phyloP scores from a whole-genome alignment of 2,329 filamentous ascomycete genomes.

The Fusarium mexicanum region DNA sequence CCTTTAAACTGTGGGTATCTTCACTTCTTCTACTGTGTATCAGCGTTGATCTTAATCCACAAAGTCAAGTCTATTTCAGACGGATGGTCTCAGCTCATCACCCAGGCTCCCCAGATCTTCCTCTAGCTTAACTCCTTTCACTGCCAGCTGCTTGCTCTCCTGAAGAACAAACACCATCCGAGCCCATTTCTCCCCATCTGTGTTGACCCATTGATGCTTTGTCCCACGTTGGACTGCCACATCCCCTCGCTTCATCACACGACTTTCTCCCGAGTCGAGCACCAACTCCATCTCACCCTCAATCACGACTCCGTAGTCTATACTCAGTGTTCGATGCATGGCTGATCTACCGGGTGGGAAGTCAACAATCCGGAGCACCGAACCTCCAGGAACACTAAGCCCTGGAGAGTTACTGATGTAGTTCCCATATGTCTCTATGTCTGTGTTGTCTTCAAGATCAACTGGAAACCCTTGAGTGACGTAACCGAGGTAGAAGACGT shows the following conservation, averaged over 20 bases:
- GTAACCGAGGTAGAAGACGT: constrained; percentile 36
- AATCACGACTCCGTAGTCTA: constrained; percentile 66
- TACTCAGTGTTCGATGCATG: constrained; percentile 60
- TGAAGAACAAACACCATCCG: constrained; percentile 55
- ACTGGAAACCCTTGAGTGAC: constrained; percentile 20
- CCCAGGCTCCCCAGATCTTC: constrained; percentile 30
- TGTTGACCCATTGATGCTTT: constrained; percentile 64
- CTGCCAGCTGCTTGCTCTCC: constrained; percentile 22
- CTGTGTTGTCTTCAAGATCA: constrained; percentile 17
- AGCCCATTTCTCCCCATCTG: constrained; percentile 54
- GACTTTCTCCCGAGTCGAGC: constrained; percentile 59
- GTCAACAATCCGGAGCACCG: constrained; percentile 59
- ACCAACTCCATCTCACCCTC: constrained; percentile 64
- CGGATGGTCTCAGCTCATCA: constrained; percentile 19
- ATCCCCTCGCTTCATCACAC: constrained; percentile 57
- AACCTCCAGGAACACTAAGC: constrained; percentile 48
- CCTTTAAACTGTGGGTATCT: neutral
- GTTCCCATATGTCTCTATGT: constrained; percentile 26
- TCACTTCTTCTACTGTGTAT: neutral
- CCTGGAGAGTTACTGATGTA: constrained; percentile 27
- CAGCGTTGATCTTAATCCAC: too few species aligned
- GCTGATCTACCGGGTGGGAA: constrained; percentile 50
- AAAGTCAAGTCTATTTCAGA: neutral
- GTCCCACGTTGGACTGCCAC: constrained; percentile 66
- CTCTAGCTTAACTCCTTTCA: constrained; percentile 14